phyloP scores from a whole-genome alignment of 805 yeast genomes.

The Scheffersomyces spartinae region DNA sequence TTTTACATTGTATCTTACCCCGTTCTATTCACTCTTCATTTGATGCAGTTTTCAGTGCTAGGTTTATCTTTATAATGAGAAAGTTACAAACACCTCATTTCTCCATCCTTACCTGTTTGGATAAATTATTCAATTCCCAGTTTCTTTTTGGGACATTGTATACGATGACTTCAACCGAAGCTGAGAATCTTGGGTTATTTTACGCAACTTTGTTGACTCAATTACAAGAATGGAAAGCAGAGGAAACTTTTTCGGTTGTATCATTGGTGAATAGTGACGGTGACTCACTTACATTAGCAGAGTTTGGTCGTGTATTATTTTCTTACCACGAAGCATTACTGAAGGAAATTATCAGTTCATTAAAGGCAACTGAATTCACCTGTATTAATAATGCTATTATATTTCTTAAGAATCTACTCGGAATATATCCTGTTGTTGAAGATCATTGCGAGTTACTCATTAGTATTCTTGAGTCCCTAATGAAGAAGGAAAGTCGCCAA shows the following conservation, averaged over 20 bases:
- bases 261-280: constrained; percentile 13
- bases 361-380: constrained; percentile 53
- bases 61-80: constrained; percentile 46
- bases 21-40: constrained; percentile 67
- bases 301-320: constrained; percentile 30
- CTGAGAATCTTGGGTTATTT: constrained; percentile 76
- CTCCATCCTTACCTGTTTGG: constrained; percentile 26
- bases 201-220: constrained; percentile 40
- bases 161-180: constrained; percentile 63
- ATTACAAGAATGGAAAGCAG: constrained; percentile 33
- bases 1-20: constrained; percentile 64
- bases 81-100: constrained; percentile 21
- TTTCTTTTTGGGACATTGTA: constrained; percentile 48
- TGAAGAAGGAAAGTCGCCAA: constrained; percentile 51
- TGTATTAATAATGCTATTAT: constrained; percentile 72
- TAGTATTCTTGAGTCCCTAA: constrained; percentile 34
- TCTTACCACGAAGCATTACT: constrained; percentile 46
- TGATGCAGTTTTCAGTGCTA: constrained; percentile 64
- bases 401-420: constrained; percentile 53
- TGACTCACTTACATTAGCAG: constrained; percentile 12
- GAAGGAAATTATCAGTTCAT: constrained; percentile 28
- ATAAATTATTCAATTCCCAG: constrained; percentile 35
- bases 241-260: constrained; percentile 14
- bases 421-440: constrained; percentile 55
- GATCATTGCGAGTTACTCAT: constrained; percentile 49